Conservation (phyloP, 2,329 filamentous ascomycete genomes). For the Aschersonia sp. region DNA sequence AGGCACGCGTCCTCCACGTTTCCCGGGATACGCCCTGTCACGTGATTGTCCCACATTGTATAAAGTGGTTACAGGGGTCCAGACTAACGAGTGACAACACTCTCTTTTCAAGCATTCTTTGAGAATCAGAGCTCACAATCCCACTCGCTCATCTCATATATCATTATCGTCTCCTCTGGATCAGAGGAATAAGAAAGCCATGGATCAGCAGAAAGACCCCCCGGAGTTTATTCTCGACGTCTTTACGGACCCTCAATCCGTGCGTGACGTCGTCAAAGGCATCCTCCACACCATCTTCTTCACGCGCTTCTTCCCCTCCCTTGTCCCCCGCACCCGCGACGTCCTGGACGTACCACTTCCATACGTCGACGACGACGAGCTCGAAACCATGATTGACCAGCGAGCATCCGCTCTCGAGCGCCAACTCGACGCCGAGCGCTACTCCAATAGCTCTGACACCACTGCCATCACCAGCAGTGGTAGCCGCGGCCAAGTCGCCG, state of each 20-base stretch:
- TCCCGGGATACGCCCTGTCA: too few species aligned
- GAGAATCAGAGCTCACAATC: too few species aligned
- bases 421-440: constrained; percentile 51
- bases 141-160: too few species aligned
- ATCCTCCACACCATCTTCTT: constrained; percentile 98
- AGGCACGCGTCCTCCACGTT: too few species aligned
- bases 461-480: constrained; percentile 8
- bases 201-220: constrained; percentile 39
- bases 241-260: constrained; percentile 78
- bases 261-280: constrained; percentile 87
- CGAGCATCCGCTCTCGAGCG: constrained; percentile 67
- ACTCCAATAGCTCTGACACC: constrained; percentile 9
- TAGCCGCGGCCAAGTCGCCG: constrained; percentile 52
- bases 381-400: constrained; percentile 88
- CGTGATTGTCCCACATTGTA: too few species aligned
- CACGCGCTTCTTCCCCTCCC: constrained; percentile 87
- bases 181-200: neutral
- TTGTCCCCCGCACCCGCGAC: constrained; percentile 71
- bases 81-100: too few species aligned
- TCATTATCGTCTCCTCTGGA: neutral
- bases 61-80: too few species aligned
- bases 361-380: constrained; percentile 76
- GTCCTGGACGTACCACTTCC: constrained; percentile 84
- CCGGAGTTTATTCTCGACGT: constrained; percentile 90
- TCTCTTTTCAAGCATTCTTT: too few species aligned